These are phyloP conservation scores for Termitomyces sp. DNA, from an alignment of 768 basidiomycete species.

Conservation along the genomic window DNA sequence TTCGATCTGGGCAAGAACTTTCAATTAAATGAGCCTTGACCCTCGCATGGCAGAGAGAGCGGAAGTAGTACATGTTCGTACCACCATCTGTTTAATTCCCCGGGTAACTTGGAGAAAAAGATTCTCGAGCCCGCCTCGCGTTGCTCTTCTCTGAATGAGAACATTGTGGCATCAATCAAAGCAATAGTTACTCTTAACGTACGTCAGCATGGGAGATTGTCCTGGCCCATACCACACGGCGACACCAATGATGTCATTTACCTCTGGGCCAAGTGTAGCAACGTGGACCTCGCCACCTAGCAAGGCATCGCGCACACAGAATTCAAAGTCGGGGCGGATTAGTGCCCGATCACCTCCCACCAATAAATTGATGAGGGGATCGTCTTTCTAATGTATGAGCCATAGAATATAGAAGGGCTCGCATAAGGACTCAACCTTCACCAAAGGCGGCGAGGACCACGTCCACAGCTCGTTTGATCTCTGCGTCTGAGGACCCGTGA, in stretches of 20 bases:
- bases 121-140: constrained; percentile 21
- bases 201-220: constrained; percentile 18
- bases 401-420: neutral
- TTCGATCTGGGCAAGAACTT: constrained; percentile 19
- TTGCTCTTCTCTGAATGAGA: constrained; percentile 17
- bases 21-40: neutral
- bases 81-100: constrained; percentile 22
- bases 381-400: constrained; percentile 5
- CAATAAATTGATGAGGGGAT: constrained; percentile 14
- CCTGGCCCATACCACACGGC: constrained; percentile 27
- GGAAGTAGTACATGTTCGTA: constrained; percentile 15
- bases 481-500: constrained; percentile 3
- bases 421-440: no score
- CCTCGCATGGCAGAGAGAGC: neutral
- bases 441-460: constrained; percentile 1
- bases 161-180: neutral
- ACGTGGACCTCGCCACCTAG: constrained; percentile 23
- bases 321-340: constrained; percentile 10
- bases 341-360: constrained; percentile 16
- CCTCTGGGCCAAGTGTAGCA: constrained; percentile 15
- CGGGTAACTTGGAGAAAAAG: constrained; percentile 17
- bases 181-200: neutral
- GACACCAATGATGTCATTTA: constrained; percentile 22
- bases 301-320: constrained; percentile 14
- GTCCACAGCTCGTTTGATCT: constrained; percentile 4